Conservation (phyloP, 768 basidiomycete species). For the Pleurotus citrinopileatus region DNA sequence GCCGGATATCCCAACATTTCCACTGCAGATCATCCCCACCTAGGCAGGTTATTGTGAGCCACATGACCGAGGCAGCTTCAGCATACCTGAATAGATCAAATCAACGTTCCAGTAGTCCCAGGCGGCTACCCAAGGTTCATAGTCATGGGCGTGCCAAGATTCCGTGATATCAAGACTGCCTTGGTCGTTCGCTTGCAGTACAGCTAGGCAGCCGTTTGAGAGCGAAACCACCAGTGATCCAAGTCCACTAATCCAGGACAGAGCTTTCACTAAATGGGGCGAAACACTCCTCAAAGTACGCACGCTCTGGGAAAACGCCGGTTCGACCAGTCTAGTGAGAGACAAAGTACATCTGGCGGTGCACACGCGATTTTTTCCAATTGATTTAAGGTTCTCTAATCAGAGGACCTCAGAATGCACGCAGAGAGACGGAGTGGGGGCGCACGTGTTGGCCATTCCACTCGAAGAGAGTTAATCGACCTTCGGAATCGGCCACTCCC, state of each 20-base stretch:
- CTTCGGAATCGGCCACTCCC: conserved; percentile 85
- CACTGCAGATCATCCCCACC: conserved; percentile 92
- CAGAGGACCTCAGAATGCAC: conserved; percentile 1
- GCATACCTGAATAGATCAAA: conserved; percentile 79
- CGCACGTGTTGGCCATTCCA: conserved; percentile 47
- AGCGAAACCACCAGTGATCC: conserved; percentile 76
- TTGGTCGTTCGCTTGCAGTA: conserved; percentile 48
- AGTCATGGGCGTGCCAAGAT: conserved; percentile 86
- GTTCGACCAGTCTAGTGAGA: conserved; percentile 94
- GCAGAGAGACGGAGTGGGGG: not conserved
- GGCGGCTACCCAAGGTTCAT: conserved; percentile 91
- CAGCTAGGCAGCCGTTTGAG: conserved; percentile 74
- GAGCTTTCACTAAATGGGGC: not conserved
- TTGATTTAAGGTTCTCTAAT: conserved; percentile 36
- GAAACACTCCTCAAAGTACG: conserved; percentile 13
- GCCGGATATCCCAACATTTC: conserved; percentile 88
- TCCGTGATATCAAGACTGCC: conserved; percentile 42
- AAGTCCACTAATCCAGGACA: conserved; percentile 30
- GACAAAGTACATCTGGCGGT: conserved; percentile 63
- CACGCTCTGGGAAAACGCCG: conserved; percentile 51
- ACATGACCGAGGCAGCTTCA: not conserved
- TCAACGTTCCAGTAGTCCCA: conserved; percentile 87
- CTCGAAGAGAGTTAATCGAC: conserved; percentile 63
- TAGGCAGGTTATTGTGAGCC: conserved; percentile 24
- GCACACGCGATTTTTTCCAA: conserved; percentile 46